These are phyloP conservation scores for Carex arenaria DNA, from an alignment of 202 grass and related monocot genomes.

Conservation along the genomic window DNA sequence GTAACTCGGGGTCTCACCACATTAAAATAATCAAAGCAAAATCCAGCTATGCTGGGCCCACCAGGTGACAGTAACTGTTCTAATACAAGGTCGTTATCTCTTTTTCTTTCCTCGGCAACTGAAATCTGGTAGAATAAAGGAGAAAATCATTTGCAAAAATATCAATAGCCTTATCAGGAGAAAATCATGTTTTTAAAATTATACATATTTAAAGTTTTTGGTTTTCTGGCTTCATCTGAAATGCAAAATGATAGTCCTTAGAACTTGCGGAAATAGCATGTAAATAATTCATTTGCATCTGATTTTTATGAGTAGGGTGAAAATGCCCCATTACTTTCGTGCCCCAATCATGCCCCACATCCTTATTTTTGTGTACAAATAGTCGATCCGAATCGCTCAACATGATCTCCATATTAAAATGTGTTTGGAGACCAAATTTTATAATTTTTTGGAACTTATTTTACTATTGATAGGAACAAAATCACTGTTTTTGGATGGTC, in stretches of 20 bases:
- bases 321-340: no score
- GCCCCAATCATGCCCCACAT: no score
- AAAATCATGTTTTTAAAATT: background rate
- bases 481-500: no score
- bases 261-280: background rate
- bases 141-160: background rate
- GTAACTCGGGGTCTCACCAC: conserved; percentile 69
- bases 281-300: background rate
- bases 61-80: conserved; percentile 83
- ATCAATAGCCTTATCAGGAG: background rate
- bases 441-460: no score
- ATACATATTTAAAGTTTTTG: background rate
- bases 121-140: conserved; percentile 54
- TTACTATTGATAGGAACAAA: no score
- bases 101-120: conserved; percentile 67
- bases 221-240: background rate
- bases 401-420: no score
- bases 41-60: conserved; percentile 83
- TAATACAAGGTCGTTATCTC: conserved; percentile 79
- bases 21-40: conserved; percentile 85
- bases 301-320: background rate
- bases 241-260: background rate
- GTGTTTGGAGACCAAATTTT: no score
- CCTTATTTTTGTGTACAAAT: no score
- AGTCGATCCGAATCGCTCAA: no score